phyloP scores from a whole-genome alignment of 1,284 basidiomycete genomes.

The Sporisorium scitamineum region DNA sequence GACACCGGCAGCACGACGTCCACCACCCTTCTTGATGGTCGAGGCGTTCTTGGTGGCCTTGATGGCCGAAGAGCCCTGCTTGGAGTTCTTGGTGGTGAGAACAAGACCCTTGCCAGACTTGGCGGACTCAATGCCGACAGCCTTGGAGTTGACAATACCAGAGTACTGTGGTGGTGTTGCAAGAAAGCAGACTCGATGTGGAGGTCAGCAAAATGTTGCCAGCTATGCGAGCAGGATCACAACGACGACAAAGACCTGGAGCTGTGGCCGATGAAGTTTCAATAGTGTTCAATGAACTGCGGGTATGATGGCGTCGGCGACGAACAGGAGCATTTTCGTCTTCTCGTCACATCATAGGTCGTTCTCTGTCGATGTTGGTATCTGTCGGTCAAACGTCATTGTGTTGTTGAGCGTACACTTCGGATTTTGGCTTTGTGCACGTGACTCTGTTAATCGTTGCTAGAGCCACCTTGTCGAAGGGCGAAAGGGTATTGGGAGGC shows the following conservation, averaged over 20 bases:
- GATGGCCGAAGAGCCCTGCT: slow-evolving; percentile 53
- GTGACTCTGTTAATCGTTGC: neutral
- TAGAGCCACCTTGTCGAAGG: neutral
- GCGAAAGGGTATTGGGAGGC: neutral
- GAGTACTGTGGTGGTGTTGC: slow-evolving; percentile 52
- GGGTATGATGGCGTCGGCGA: neutral
- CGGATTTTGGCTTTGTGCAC: neutral
- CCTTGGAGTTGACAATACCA: slow-evolving; percentile 65
- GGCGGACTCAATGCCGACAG: slow-evolving; percentile 61
- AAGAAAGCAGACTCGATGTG: neutral
- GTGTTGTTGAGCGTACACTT: neutral
- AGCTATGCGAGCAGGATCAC: neutral
- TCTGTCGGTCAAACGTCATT: neutral
- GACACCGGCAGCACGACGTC: slow-evolving; percentile 60
- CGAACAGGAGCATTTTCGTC: neutral
- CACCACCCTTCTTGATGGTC: slow-evolving; percentile 59
- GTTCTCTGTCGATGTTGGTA: neutral
- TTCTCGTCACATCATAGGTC: neutral
- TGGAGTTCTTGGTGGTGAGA: slow-evolving; percentile 65
- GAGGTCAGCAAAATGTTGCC: slow-evolving; percentile 14
- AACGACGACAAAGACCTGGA: slow-evolving; percentile 4
- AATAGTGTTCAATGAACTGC: no score
- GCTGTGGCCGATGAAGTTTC: neutral
- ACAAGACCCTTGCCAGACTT: slow-evolving; percentile 57
- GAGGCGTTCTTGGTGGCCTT: slow-evolving; percentile 43